Percentiles rank a stretch among this genome's conserved stretches.
phyloP scores from a whole-genome alignment of 73 alveolate genomes.

The Stentor roeselii region DNA sequence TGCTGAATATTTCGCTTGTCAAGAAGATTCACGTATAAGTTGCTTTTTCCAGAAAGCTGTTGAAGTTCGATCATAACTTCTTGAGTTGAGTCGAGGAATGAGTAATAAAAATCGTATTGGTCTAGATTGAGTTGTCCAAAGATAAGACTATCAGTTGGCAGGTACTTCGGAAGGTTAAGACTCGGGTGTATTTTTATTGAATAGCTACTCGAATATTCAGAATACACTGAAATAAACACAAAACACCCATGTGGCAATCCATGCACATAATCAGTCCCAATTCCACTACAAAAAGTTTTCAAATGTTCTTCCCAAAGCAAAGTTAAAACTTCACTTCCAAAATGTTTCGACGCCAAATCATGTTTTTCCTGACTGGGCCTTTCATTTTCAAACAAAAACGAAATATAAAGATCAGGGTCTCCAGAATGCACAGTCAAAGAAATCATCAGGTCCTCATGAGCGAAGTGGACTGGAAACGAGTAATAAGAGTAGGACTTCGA shows the following conservation, averaged over 20 bases:
- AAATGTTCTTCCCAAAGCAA: slow-evolving; percentile 4
- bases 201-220: neutral
- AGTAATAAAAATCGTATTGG: neutral
- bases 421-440: slow-evolving; percentile 15
- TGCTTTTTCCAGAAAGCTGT: neutral
- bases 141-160: neutral
- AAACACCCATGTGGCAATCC: neutral
- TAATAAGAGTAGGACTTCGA: neutral
- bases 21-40: neutral
- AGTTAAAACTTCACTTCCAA: slow-evolving; percentile 21
- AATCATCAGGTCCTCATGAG: slow-evolving; percentile 23
- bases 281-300: slow-evolving; percentile 1
- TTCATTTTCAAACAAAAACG: neutral
- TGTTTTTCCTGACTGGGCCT: neutral
- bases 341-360: neutral
- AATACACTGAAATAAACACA: slow-evolving; percentile 4
- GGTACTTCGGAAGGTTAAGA: neutral
- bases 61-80: neutral
- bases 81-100: neutral
- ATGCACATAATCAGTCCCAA: neutral
- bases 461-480: slow-evolving; percentile 12
- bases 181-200: neutral
- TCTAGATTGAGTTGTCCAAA: neutral
- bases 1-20: neutral
- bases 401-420: slow-evolving; percentile 28